Evolutionary conservation across 2,329 filamentous ascomycete genomes (phyloP).

Genomic region (Cladosporium sp.): DNA sequence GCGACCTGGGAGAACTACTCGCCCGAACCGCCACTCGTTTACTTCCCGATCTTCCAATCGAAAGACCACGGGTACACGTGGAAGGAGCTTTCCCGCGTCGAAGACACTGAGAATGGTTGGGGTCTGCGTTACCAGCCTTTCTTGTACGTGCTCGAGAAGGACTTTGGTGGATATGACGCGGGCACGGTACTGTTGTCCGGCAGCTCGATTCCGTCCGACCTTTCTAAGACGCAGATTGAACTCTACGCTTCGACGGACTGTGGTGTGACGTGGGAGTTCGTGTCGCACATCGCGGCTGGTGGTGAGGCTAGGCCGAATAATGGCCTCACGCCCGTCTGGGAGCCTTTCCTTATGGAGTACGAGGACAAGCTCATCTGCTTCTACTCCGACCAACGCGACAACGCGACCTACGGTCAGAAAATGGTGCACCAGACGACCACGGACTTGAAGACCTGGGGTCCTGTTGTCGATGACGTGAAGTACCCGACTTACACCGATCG

Average conservation of each 20-base stretch:
- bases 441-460: constrained; percentile 58
- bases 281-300: constrained; percentile 60
- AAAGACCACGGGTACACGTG: constrained; percentile 82
- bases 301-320: constrained; percentile 61
- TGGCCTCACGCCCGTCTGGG: constrained; percentile 66
- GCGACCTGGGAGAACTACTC: constrained; percentile 51
- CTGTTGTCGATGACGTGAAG: constrained; percentile 57
- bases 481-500: constrained; percentile 59
- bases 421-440: constrained; percentile 60
- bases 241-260: constrained; percentile 59
- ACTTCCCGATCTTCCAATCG: constrained; percentile 73
- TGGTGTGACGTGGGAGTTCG: constrained; percentile 57
- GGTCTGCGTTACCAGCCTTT: constrained; percentile 64
- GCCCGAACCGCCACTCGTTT: constrained; percentile 37
- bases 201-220: constrained; percentile 52
- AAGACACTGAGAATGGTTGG: constrained; percentile 57
- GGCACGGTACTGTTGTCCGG: constrained; percentile 60
- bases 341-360: constrained; percentile 59
- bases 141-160: constrained; percentile 56
- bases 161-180: constrained; percentile 51
- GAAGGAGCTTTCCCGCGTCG: constrained; percentile 61
- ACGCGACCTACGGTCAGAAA: constrained; percentile 60
- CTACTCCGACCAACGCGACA: constrained; percentile 67
- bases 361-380: constrained; percentile 59
- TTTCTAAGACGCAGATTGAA: constrained; percentile 60